Percentiles rank a stretch among this genome's conserved stretches.
Conservation (phyloP, 2,329 filamentous ascomycete species). For the Pyrenochaeta sp. region DNA sequence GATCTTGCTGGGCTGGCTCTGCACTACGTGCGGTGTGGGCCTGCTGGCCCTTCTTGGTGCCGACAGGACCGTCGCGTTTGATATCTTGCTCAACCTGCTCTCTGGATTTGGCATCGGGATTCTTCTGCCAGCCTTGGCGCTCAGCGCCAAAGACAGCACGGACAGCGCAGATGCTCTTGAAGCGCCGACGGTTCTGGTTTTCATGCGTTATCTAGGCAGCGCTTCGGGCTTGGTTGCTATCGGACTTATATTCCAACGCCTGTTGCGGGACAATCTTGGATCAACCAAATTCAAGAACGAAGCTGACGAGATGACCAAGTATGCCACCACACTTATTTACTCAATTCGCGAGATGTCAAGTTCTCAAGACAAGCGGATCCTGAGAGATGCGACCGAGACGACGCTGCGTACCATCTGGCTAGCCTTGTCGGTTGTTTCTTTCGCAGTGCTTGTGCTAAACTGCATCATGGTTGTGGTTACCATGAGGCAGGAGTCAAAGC, state of each 20-base stretch:
- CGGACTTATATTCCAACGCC: neutral
- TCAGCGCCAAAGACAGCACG: neutral
- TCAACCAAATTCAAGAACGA: constrained; percentile 1
- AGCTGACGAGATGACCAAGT: too few species aligned
- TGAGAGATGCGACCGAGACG: neutral
- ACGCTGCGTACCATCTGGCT: constrained; percentile 1
- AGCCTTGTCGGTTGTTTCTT: too few species aligned
- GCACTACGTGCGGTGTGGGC: neutral
- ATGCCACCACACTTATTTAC: constrained; percentile 1
- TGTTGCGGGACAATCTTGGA: neutral
- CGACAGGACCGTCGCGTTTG: neutral
- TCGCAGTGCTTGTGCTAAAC: too few species aligned
- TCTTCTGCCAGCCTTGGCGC: constrained; percentile 1
- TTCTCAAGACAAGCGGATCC: neutral
- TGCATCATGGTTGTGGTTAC: too few species aligned
- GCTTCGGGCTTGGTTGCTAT: neutral
- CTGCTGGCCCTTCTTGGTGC: constrained; percentile 1
- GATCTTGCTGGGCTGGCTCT: neutral
- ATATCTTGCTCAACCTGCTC: constrained; percentile 1
- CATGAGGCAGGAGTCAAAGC: too few species aligned
- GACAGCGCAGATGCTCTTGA: too few species aligned
- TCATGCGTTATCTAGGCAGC: constrained; percentile 1
- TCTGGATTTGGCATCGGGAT: too few species aligned
- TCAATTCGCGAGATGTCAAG: neutral
- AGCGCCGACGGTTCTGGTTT: neutral